phyloP scores from a whole-genome alignment of 106 monocot species.

The Ottelia alismoides region DNA sequence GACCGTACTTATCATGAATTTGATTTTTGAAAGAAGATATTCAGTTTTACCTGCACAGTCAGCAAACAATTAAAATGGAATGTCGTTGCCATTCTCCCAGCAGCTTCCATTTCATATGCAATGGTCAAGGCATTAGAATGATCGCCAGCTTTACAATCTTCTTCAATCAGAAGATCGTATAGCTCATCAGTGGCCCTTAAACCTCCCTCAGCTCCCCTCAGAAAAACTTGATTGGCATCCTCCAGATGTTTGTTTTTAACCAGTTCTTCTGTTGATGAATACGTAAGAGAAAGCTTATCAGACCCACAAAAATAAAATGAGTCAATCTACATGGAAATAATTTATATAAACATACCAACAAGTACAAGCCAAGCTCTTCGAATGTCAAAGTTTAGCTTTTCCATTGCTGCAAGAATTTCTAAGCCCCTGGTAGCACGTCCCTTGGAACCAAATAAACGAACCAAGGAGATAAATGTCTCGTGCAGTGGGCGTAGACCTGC shows the following conservation, averaged over 20 bases:
- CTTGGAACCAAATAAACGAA: conserved; percentile 83
- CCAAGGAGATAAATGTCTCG: conserved; percentile 83
- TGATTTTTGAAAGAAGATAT: not conserved
- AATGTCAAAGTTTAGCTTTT: conserved; percentile 84
- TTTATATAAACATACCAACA: conserved; percentile 40
- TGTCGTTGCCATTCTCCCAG: conserved; percentile 98
- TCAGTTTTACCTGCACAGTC: conserved; percentile 69
- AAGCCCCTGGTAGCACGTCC: conserved; percentile 75
- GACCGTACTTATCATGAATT: not conserved
- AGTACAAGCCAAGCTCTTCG: conserved; percentile 90
- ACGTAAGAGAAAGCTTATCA: not conserved
- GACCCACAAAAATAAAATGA: not conserved
- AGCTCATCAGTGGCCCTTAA: conserved; percentile 83
- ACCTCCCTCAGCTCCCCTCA: conserved; percentile 87
- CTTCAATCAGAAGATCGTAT: conserved; percentile 90
- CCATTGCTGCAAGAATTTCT: conserved; percentile 96
- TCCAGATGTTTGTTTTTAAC: conserved; percentile 60
- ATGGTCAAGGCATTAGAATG: conserved; percentile 97
- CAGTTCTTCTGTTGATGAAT: conserved; percentile 56
- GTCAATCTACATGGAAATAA: not conserved
- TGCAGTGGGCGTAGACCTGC: conserved; percentile 66
- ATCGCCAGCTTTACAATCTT: conserved; percentile 96
- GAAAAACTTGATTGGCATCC: conserved; percentile 81
- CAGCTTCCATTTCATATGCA: conserved; percentile 97
- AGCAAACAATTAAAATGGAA: conserved; percentile 97